phyloP scores from a whole-genome alignment of 495 filamentous ascomycete genomes.

The Rusavskia elegans region DNA sequence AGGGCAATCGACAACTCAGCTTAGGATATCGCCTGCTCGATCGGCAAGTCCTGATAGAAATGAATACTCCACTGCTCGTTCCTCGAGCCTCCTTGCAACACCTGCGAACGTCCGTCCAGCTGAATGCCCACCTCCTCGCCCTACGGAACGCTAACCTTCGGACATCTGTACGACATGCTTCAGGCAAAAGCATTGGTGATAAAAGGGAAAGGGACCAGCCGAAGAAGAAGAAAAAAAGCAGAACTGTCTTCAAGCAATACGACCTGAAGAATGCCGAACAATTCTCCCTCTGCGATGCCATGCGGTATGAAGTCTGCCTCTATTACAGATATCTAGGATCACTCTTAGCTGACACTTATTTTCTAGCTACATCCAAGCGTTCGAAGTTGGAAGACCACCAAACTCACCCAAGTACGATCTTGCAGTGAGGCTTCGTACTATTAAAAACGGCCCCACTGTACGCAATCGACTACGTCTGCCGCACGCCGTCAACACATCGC shows the following conservation, averaged over 20 bases:
- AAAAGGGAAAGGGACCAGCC: conserved; percentile 31
- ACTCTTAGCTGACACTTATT: not conserved
- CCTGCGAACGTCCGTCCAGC: not conserved
- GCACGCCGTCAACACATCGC: conserved; percentile 71
- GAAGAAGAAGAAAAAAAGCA: conserved; percentile 51
- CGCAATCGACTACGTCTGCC: conserved; percentile 79
- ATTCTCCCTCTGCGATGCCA: conserved; percentile 77
- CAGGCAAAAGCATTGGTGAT: conserved; percentile 13
- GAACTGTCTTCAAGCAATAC: conserved; percentile 43
- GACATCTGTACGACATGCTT: conserved; percentile 18
- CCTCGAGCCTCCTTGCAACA: not conserved
- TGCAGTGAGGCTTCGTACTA: conserved; percentile 57
- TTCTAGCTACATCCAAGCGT: conserved; percentile 72
- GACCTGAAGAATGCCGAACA: conserved; percentile 46
- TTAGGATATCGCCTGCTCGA: not conserved
- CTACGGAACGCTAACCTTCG: not conserved
- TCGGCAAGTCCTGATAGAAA: not conserved
- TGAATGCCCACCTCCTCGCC: not conserved
- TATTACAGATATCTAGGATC: not conserved
- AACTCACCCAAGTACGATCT: conserved; percentile 72
- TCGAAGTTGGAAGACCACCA: conserved; percentile 73
- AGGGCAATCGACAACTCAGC: too few relatives aligned
- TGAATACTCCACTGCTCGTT: not conserved
- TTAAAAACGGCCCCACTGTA: conserved; percentile 68
- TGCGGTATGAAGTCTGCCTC: conserved; percentile 52